A percentile compares a stretch with the other conserved stretches of the same genome.
Evolutionary conservation across 1,284 basidiomycete genomes (phyloP).

Genomic region (Chiua sp.): DNA sequence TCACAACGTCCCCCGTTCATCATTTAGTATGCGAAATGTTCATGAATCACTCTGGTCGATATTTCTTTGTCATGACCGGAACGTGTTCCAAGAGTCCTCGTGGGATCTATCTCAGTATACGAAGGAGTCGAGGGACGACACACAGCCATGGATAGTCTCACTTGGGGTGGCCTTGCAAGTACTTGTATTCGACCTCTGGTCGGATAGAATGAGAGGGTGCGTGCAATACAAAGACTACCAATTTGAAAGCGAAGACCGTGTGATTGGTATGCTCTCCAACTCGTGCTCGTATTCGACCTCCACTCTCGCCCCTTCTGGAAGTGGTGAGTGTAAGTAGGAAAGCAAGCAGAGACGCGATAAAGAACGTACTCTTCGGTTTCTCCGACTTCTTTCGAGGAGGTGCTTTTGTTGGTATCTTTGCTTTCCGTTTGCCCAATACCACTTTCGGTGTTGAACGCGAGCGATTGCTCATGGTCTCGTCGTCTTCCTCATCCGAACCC

Average conservation of each 20-base stretch:
- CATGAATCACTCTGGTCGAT: too few relatives aligned
- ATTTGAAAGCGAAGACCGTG: constrained; percentile 58
- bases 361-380: constrained; percentile 61
- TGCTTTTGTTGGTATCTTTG: constrained; percentile 41
- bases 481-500: constrained; percentile 46
- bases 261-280: constrained; percentile 73
- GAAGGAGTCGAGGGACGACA: too few relatives aligned
- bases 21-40: background rate
- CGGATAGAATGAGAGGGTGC: background rate
- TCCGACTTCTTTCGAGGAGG: constrained; percentile 56
- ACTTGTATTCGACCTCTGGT: background rate
- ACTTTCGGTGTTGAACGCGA: constrained; percentile 46
- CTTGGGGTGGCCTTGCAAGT: too few relatives aligned
- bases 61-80: background rate
- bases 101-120: too few relatives aligned
- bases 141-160: too few relatives aligned
- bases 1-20: background rate
- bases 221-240: constrained; percentile 52
- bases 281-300: constrained; percentile 97
- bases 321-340: constrained; percentile 18
- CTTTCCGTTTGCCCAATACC: constrained; percentile 74
- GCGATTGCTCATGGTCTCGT: constrained; percentile 38
- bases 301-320: constrained; percentile 76
- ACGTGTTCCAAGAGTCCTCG: background rate
- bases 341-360: constrained; percentile 6